Percentiles rank a stretch among this genome's conserved stretches.
These are phyloP conservation scores for Nemania sp. DNA, from an alignment of 2,329 filamentous ascomycete species.

Conservation along the genomic window DNA sequence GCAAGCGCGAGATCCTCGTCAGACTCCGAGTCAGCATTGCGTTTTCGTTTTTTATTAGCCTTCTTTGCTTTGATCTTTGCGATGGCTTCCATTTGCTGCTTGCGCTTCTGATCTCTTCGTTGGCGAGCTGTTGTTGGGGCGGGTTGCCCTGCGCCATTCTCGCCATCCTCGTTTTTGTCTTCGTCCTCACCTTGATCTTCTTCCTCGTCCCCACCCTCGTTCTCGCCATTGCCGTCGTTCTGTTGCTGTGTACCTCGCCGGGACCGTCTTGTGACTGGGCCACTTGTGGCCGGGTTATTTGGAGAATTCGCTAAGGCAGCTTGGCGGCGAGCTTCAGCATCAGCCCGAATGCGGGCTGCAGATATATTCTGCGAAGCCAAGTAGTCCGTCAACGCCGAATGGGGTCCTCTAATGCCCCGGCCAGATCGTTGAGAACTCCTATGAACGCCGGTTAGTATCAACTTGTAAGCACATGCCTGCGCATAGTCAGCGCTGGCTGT, in stretches of 20 bases:
- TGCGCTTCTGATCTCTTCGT: conserved; percentile 47
- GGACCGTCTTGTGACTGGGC: conserved; percentile 6
- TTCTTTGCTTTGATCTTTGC: conserved; percentile 67
- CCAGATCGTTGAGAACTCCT: conserved; percentile 22
- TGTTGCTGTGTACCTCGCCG: no score
- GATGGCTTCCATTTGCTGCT: conserved; percentile 58
- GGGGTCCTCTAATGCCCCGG: conserved; percentile 35
- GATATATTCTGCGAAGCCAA: conserved; percentile 39
- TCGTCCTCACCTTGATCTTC: conserved; percentile 10
- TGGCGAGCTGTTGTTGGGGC: conserved; percentile 18
- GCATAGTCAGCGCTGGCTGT: no score
- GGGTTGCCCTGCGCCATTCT: conserved; percentile 10
- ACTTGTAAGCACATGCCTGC: background rate
- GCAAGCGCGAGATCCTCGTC: conserved; percentile 55
- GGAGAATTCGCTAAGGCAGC: conserved; percentile 22
- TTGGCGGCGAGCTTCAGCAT: conserved; percentile 27
- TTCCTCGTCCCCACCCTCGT: conserved; percentile 20
- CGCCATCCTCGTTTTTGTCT: conserved; percentile 20
- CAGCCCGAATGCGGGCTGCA: conserved; percentile 30
- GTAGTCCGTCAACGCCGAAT: conserved; percentile 39
- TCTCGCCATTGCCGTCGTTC: conserved; percentile 19
- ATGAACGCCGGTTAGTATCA: conserved; percentile 12
- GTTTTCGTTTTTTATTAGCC: conserved; percentile 57
- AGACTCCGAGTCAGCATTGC: conserved; percentile 45
- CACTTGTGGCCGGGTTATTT: conserved; percentile 5